Evolutionary conservation across 2,329 filamentous ascomycete genomes (phyloP), one percentile per base, ranked within the genome.

Genomic region (Trichophyton equinum): DNA sequence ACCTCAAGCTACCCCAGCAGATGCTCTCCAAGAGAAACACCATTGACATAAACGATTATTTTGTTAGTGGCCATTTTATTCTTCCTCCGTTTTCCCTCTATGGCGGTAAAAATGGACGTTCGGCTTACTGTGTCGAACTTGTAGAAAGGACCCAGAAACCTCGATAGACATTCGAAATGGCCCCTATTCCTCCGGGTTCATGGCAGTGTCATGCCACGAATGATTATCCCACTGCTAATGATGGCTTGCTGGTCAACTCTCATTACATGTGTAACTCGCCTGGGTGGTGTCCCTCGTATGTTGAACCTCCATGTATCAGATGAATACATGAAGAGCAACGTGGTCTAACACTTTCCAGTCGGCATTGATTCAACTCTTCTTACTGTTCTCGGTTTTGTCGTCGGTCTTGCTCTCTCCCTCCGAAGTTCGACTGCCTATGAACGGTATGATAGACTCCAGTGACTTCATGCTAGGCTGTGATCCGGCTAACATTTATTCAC

Each of bases 321-420:
- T 7, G 15, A 27, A 51, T 51, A 27, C 20, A 51, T 25, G 18
- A 25, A 25, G 33, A 15, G 25, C 6, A 51, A 27, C 46, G 4
- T 5, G 15, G n/a, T 49, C 58, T 62, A 49, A 65, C 61, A 47
- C 60, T 59, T 53, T 56, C 15, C 57, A 71, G 71, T 85, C 18
- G 80, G 79, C 53, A 83, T 91, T n/a, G 61, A 62, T 7, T 62
- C 63, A n/a, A 79, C 89, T 36, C 77, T 91, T 20, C 78, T 91
- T 59, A 91, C 87, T 1, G 84, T 91, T 59, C 81, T 87, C 51
- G 88, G 88, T 85, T 91, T 91, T 76, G 85, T 91, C 62, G 87
- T 91, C 71, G 85, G 85, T 81, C 75, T 91, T 62, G 82, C 85
- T n/a, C 79, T 91, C 38, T 89, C 86, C 1, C 90, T 91, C 75